phyloP scores from a whole-genome alignment of 139 green algal genomes.

The Chlamydomonas asymmetrica region DNA sequence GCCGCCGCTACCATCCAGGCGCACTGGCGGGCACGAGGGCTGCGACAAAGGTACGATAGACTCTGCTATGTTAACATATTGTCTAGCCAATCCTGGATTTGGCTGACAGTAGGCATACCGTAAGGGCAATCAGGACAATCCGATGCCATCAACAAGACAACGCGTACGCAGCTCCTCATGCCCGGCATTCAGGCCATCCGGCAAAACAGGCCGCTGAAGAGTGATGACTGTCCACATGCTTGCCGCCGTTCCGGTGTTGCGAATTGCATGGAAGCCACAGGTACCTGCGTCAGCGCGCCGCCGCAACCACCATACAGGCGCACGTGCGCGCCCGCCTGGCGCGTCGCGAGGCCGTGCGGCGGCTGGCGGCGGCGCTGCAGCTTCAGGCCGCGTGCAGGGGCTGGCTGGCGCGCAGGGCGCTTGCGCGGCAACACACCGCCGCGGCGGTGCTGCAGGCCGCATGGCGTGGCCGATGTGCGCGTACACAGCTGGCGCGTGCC shows the following conservation, averaged over 20 bases:
- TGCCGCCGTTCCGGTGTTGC: too few species aligned
- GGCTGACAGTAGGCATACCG: too few species aligned
- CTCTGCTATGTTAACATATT: too few species aligned
- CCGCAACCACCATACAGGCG: conserved; percentile 18
- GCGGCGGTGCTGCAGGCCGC: conserved; percentile 41
- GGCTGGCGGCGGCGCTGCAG: background rate
- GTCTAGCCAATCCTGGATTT: too few species aligned
- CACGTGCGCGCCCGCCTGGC: background rate
- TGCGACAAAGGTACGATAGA: background rate
- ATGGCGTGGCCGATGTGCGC: conserved; percentile 12
- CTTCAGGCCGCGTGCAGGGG: conserved; percentile 53
- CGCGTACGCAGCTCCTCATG: too few species aligned
- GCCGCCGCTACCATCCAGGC: conserved; percentile 18
- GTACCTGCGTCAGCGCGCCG: conserved; percentile 4
- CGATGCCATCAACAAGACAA: too few species aligned
- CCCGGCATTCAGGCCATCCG: too few species aligned
- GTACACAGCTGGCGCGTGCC: conserved; percentile 7
- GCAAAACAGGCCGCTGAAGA: too few species aligned
- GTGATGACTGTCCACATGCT: too few species aligned
- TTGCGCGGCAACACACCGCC: conserved; percentile 5
- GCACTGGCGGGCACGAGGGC: background rate
- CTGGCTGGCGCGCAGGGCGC: conserved; percentile 16
- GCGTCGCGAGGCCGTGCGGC: background rate
- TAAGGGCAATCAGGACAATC: too few species aligned
- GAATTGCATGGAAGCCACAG: too few species aligned